These are phyloP conservation scores for Nitzschia sp. DNA, from an alignment of 108 stramenopile species.

Conservation along the genomic window DNA sequence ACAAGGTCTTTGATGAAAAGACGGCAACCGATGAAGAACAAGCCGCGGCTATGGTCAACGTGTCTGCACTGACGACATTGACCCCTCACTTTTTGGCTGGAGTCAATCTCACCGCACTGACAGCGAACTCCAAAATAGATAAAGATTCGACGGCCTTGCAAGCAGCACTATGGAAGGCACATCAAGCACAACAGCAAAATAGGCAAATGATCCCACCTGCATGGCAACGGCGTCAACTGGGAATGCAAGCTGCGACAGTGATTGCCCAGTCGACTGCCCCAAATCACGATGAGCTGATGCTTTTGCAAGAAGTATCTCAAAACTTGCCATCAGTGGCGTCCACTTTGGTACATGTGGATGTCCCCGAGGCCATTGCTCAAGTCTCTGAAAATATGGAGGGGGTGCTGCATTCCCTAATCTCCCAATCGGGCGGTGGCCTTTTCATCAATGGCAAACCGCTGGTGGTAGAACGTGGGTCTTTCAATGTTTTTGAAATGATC, in stretches of 20 bases:
- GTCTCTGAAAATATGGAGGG: slow-evolving; percentile 49
- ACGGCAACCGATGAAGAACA: slow-evolving; percentile 26
- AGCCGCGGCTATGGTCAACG: slow-evolving; percentile 29
- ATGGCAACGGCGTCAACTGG: slow-evolving; percentile 78
- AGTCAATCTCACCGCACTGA: slow-evolving; percentile 42
- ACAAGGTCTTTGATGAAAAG: slow-evolving; percentile 78
- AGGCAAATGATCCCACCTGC: slow-evolving; percentile 69
- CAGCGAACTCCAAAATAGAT: background rate
- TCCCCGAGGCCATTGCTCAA: slow-evolving; percentile 31
- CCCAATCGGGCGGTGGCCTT: slow-evolving; percentile 51
- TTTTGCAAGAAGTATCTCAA: slow-evolving; percentile 78
- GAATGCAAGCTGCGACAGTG: slow-evolving; percentile 76
- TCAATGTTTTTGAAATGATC: slow-evolving; percentile 86
- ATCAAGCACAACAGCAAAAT: slow-evolving; percentile 47
- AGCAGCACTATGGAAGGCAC: slow-evolving; percentile 45
- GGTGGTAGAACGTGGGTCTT: slow-evolving; percentile 67
- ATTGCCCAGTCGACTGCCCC: slow-evolving; percentile 36
- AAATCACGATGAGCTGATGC: slow-evolving; percentile 49
- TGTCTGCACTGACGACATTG: slow-evolving; percentile 6
- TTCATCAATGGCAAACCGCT: slow-evolving; percentile 73
- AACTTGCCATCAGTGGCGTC: slow-evolving; percentile 82
- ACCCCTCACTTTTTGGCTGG: slow-evolving; percentile 46
- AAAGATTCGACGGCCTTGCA: slow-evolving; percentile 16
- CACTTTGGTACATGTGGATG: slow-evolving; percentile 62
- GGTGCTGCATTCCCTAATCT: slow-evolving; percentile 41